These are phyloP conservation scores for Debaryomyces udenii DNA, from an alignment of 1,139 yeast genomes.

Conservation along the genomic window DNA sequence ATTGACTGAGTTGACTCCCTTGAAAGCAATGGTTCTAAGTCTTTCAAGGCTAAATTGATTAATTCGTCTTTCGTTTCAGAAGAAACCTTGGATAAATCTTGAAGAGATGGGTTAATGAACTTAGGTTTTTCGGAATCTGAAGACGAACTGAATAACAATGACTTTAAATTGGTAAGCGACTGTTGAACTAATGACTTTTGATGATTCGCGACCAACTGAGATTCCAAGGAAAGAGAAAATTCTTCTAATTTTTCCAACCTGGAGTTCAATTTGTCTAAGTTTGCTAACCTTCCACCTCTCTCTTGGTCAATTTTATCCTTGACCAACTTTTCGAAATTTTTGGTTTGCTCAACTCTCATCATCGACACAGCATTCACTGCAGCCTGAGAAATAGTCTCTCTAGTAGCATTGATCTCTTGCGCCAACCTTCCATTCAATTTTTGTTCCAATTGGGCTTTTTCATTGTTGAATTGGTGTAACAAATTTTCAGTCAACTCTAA, in stretches of 20 bases:
- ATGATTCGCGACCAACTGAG: constrained; percentile 57
- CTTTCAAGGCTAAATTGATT: constrained; percentile 37
- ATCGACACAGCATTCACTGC: constrained; percentile 78
- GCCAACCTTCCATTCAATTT: constrained; percentile 63
- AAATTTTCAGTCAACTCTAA: constrained; percentile 53
- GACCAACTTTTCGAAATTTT: constrained; percentile 68
- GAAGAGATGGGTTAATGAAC: constrained; percentile 47
- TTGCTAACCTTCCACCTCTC: constrained; percentile 77
- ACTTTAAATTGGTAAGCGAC: constrained; percentile 57
- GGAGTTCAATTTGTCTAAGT: constrained; percentile 60
- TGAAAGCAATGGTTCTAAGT: constrained; percentile 47
- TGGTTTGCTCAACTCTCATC: constrained; percentile 71
- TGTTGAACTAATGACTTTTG: constrained; percentile 59
- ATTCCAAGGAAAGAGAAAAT: constrained; percentile 60
- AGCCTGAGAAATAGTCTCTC: constrained; percentile 67
- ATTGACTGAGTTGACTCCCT: constrained; percentile 60
- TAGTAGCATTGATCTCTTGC: constrained; percentile 71
- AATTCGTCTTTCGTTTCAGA: constrained; percentile 47
- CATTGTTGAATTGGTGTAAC: constrained; percentile 51
- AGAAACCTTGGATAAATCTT: constrained; percentile 48
- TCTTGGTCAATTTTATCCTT: constrained; percentile 71
- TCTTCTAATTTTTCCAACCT: constrained; percentile 63
- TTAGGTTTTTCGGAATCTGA: constrained; percentile 32
- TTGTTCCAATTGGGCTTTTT: constrained; percentile 63
- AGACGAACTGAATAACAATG: constrained; percentile 39